A percentile compares a stretch with the other conserved stretches of the same genome.
Conservation (phyloP, 768 basidiomycete species). For the Agrocybe praecox region DNA sequence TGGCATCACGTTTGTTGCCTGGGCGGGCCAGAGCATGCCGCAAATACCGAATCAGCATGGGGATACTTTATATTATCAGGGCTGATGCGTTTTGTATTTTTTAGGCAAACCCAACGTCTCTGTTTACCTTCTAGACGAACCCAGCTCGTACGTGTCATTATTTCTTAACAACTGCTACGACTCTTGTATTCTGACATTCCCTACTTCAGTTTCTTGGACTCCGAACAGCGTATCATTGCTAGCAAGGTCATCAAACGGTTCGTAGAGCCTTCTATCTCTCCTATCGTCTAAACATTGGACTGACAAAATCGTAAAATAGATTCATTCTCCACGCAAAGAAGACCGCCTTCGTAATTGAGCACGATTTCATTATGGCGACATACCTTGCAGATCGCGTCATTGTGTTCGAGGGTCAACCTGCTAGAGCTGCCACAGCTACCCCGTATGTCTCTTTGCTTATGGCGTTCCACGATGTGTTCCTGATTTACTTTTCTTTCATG, state of each 20-base stretch:
- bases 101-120: conserved; percentile 75
- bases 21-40: not conserved
- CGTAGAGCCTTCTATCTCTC: conserved; percentile 18
- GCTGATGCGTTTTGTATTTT: conserved; percentile 8
- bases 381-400: conserved; percentile 98
- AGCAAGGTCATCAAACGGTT: conserved; percentile 97
- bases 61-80: conserved; percentile 5
- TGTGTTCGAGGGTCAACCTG: conserved; percentile 88
- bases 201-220: conserved; percentile 84
- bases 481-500: not conserved
- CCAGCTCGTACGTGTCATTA: conserved; percentile 59
- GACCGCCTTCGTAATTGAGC: conserved; percentile 98
- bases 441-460: conserved; percentile 51
- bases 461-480: not conserved
- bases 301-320: conserved; percentile 32
- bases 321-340: conserved; percentile 97
- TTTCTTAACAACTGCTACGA: not conserved
- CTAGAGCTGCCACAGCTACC: conserved; percentile 85
- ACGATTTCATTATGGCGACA: conserved; percentile 99
- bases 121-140: conserved; percentile 97
- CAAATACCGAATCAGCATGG: not conserved
- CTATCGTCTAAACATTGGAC: not conserved
- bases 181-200: not conserved
- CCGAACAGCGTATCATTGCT: conserved; percentile 98
- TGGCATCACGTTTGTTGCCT: not conserved